Conservation (phyloP, 1,284 basidiomycete species). For the Coniferiporia weirii region DNA sequence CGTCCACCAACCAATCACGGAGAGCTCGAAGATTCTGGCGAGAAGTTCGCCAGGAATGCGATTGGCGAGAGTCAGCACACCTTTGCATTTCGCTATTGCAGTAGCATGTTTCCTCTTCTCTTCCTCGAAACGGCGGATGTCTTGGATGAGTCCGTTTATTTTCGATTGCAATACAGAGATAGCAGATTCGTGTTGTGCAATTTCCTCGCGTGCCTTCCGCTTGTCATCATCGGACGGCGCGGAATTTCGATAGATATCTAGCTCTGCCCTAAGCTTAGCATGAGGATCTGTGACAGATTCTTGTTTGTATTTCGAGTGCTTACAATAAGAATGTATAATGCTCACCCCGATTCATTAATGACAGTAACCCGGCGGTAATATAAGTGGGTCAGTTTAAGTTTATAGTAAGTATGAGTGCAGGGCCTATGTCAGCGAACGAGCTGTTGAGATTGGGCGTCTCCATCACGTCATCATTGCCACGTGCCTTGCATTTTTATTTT, state of each 20-base stretch:
- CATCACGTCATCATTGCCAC: no score
- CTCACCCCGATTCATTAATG: no score
- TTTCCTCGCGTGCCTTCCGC: slow-evolving; percentile 12
- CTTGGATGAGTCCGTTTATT: slow-evolving; percentile 28
- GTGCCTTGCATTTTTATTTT: no score
- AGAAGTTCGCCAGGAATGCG: slow-evolving; percentile 53
- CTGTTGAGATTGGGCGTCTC: no score
- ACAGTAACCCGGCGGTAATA: no score
- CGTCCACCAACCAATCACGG: slow-evolving; percentile 47
- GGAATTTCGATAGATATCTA: slow-evolving; percentile 4
- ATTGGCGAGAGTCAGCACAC: slow-evolving; percentile 50
- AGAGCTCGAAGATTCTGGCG: slow-evolving; percentile 47
- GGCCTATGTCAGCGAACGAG: no score
- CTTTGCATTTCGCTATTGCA: slow-evolving; percentile 39
- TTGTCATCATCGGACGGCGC: slow-evolving; percentile 11
- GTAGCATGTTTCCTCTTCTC: slow-evolving; percentile 37
- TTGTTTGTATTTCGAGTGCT: not conserved
- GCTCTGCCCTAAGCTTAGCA: not conserved
- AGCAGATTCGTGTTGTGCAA: slow-evolving; percentile 9
- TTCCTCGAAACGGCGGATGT: slow-evolving; percentile 40
- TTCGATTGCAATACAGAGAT: slow-evolving; percentile 5
- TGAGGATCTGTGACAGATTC: not conserved
- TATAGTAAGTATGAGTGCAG: no score
- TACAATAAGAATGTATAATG: no score
- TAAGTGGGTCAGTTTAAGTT: no score